Percentiles rank a stretch among this genome's conserved stretches.
These are phyloP conservation scores for Ceratocystis alfenasii DNA, from an alignment of 2,329 filamentous ascomycete genomes.

Conservation along the genomic window DNA sequence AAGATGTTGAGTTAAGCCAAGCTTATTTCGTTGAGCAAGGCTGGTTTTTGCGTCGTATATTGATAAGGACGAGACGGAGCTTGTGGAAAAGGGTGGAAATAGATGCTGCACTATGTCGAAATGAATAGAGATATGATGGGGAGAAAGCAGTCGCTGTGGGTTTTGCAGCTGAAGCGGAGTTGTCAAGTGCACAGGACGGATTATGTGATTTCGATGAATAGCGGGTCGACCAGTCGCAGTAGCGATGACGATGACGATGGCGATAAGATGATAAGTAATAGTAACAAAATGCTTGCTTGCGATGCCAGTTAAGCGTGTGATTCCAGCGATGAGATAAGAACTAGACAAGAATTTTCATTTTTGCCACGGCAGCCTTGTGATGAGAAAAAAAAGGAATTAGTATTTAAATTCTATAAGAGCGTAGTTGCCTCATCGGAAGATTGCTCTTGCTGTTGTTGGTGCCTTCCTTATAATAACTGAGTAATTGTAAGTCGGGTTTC, in stretches of 20 bases:
- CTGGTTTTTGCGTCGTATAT: not conserved
- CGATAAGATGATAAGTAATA: not conserved
- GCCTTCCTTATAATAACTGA: not conserved
- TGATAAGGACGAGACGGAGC: not conserved
- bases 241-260: not conserved
- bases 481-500: not conserved
- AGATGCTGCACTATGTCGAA: not conserved
- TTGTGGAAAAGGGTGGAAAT: not conserved
- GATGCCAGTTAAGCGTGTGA: not conserved
- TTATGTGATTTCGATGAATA: not conserved
- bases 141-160: not conserved
- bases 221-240: not conserved
- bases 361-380: not conserved
- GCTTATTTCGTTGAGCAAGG: not conserved
- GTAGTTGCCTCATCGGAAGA: not conserved
- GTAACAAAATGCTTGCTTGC: not conserved
- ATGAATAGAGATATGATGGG: not conserved
- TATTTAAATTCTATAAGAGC: not conserved
- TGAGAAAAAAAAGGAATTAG: not conserved
- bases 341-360: not conserved
- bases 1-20: not conserved
- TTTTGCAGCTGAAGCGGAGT: not conserved
- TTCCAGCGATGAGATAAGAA: not conserved
- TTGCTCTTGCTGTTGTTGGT: constrained; percentile 8
- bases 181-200: too few relatives aligned